A percentile compares a stretch with the other conserved stretches of the same genome.
phyloP scores from a whole-genome alignment of 257 asterid species.

The Solanum habrochaites region DNA sequence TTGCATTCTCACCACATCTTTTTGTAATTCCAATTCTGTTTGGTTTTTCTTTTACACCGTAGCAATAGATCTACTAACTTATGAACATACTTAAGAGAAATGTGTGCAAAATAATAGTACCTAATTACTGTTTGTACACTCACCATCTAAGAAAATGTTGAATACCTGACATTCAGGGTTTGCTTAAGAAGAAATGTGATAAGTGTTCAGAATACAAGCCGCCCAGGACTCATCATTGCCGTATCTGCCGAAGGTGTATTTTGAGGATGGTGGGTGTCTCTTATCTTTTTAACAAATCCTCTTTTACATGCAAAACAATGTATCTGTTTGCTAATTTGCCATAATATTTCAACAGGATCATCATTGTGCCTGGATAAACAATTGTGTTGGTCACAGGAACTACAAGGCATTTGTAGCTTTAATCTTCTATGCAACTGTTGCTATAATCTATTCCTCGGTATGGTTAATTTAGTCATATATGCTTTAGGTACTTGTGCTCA shows the following conservation, averaged over 20 bases:
- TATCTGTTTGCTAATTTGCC: not conserved
- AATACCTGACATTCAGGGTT: constrained; percentile 17
- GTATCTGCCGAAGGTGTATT: constrained; percentile 86
- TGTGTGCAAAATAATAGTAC: not conserved
- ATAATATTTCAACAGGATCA: constrained; percentile 51
- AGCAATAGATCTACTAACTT: not conserved
- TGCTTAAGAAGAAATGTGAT: constrained; percentile 36
- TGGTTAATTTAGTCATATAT: constrained; percentile 3
- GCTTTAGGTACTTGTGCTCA: not conserved
- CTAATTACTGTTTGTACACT: not conserved
- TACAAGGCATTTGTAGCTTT: constrained; percentile 64
- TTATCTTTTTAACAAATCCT: not conserved
- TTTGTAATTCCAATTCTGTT: not conserved
- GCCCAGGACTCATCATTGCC: constrained; percentile 96
- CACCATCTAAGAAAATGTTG: not conserved
- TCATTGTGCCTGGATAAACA: constrained; percentile 88
- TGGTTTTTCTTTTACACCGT: not conserved
- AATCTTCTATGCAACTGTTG: constrained; percentile 58
- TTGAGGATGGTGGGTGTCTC: constrained; percentile 75
- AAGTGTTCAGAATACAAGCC: constrained; percentile 73
- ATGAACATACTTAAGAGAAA: not conserved
- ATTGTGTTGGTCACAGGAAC: constrained; percentile 85
- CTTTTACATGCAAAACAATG: not conserved
- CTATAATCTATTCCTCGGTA: constrained; percentile 62
- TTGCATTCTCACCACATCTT: not conserved